Conservation (phyloP, 495 filamentous ascomycete genomes). For the Platismatia glauca region DNA sequence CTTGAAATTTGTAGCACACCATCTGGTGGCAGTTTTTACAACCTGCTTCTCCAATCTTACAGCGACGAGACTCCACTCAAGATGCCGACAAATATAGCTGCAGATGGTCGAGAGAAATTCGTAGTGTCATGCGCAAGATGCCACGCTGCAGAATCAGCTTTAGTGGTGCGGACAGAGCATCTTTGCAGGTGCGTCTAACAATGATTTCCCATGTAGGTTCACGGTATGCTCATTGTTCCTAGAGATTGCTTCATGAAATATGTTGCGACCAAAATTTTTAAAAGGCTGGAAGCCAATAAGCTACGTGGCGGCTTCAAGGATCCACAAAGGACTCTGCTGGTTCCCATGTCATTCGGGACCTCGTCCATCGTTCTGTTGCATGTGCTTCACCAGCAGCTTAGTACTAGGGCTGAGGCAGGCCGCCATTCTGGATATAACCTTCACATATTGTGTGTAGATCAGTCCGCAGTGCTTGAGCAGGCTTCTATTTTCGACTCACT, state of each 20-base stretch:
- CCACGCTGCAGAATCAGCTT: constrained; percentile 31
- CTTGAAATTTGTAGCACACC: too few relatives aligned
- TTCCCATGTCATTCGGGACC: constrained; percentile 75
- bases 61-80: too few relatives aligned
- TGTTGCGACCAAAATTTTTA: constrained; percentile 63
- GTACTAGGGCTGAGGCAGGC: constrained; percentile 47
- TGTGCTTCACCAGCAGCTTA: constrained; percentile 60
- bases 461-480: constrained; percentile 33
- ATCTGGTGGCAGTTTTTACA: too few relatives aligned
- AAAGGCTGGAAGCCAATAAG: constrained; percentile 63
- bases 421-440: constrained; percentile 55
- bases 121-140: constrained; percentile 28
- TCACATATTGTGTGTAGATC: constrained; percentile 57
- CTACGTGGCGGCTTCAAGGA: constrained; percentile 30
- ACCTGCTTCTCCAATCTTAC: background rate
- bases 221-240: constrained; percentile 22
- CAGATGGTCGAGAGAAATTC: background rate
- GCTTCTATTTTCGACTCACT: constrained; percentile 28
- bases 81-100: background rate
- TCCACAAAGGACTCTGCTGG: constrained; percentile 48
- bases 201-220: constrained; percentile 9
- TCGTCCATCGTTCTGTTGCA: constrained; percentile 73
- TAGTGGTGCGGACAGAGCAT: constrained; percentile 36
- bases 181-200: constrained; percentile 39
- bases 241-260: constrained; percentile 74